These are phyloP conservation scores for Incumbomyces lentus DNA, from an alignment of 2,329 filamentous ascomycete species.

Conservation along the genomic window DNA sequence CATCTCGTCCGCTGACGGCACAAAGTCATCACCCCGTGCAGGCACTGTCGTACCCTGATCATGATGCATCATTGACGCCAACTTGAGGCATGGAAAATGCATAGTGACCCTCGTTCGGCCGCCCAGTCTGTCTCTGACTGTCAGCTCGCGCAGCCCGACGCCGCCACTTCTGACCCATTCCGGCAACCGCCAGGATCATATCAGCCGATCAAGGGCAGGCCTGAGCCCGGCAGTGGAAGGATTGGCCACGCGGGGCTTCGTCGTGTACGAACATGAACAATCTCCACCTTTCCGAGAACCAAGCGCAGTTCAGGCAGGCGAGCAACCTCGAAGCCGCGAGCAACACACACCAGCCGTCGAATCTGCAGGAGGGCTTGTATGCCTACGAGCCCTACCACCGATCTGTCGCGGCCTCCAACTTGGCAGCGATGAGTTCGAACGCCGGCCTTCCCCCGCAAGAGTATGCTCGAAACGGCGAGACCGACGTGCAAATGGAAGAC, in stretches of 20 bases:
- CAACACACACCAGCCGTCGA: neutral
- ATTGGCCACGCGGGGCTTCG: too few relatives aligned
- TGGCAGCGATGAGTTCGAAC: conserved; percentile 47
- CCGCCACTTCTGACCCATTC: neutral
- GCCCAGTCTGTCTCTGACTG: conserved; percentile 5
- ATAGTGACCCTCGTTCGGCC: conserved; percentile 2
- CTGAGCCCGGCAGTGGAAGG: too few relatives aligned
- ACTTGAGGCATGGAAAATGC: conserved; percentile 4
- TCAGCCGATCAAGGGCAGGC: too few relatives aligned
- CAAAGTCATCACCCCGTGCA: neutral
- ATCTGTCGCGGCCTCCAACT: conserved; percentile 26
- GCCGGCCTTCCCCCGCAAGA: conserved; percentile 48
- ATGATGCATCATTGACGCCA: conserved; percentile 3
- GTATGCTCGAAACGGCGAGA: conserved; percentile 57
- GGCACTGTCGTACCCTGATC: neutral
- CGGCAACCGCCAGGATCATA: neutral
- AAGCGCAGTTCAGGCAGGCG: conserved; percentile 7
- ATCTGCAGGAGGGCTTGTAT: conserved; percentile 34
- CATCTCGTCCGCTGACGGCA: neutral
- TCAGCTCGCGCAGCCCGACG: conserved; percentile 3
- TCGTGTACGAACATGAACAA: conserved; percentile 6
- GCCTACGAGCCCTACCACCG: conserved; percentile 59
- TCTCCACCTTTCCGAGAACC: conserved; percentile 6
- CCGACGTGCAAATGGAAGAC: conserved; percentile 80
- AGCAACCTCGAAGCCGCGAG: conserved; percentile 6